Evolutionary conservation across 768 basidiomycete genomes (phyloP), one percentile per base, ranked within the genome.

Genomic region (Cystofilobasidium bisporidii): DNA sequence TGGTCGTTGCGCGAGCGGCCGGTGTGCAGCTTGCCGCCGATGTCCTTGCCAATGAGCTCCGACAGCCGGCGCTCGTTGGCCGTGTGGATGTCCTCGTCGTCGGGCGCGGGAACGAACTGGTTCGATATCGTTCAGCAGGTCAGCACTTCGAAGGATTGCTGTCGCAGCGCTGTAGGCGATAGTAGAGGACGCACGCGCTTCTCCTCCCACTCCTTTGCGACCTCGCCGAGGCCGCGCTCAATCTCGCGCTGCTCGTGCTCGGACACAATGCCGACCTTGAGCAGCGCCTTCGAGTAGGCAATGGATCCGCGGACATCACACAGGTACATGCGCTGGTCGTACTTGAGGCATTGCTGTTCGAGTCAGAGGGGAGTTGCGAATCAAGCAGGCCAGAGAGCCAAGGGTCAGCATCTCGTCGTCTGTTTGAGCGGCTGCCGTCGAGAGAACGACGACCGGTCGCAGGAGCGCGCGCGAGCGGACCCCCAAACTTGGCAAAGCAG

Each of bases 31-130:
- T 98, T 99, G 3, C 96, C 96, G 8, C 90, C 92, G 20, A 91
- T 79, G 33, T 77, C 83, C 18, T 88, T 81, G 0, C 96, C 96
- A 63, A 98, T 90, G 63, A 99, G 79, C 79, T 99, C 94, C 70
- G 86, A 89, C 71, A 99, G 78, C 48, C 96, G 84, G 57, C 96
- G 85, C 76, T 99, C 96, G 74, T 98, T 99, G 63, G 96, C 96
- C 17, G 96, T 99, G 77, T 98, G 94, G 69, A 99, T 98, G 74
- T 99, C 96, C 74, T 99, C 96, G 73, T 99, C 96, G 72, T 94
- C 91, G n/a, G 84, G 80, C 69, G 86, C 81, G 36, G 85, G 78
- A 65, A 79, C 75, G 75, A 99, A 99, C 88, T 93, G 73, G n/a
- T n/a, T n/a, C n/a, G n/a, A n/a, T n/a, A n/a, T n/a, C n/a, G n/a